These are phyloP conservation scores for Cryptococcus wingfieldii DNA, from an alignment of 1,284 basidiomycete species.

Conservation along the genomic window DNA sequence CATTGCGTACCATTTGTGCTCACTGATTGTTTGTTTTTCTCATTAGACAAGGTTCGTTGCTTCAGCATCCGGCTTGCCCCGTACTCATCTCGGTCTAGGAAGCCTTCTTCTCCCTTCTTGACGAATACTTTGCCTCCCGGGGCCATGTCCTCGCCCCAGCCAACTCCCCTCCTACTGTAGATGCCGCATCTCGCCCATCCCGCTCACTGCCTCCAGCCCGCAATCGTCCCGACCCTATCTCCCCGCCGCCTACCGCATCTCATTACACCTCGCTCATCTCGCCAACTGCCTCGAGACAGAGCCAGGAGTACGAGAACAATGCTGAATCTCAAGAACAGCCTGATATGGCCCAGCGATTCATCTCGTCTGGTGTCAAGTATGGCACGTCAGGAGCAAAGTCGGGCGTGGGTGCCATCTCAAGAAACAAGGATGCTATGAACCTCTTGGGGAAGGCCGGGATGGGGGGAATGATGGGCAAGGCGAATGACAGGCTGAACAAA, in stretches of 20 bases:
- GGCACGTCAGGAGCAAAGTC: constrained; percentile 21
- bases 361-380: constrained; percentile 24
- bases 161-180: background rate
- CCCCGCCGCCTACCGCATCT: constrained; percentile 3
- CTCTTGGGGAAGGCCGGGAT: constrained; percentile 26
- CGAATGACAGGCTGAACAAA: constrained; percentile 16
- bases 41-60: background rate
- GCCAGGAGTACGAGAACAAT: background rate
- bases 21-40: no score
- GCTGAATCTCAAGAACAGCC: constrained; percentile 8
- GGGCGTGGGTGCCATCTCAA: constrained; percentile 21
- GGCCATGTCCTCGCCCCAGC: constrained; percentile 24
- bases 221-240: background rate
- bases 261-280: constrained; percentile 1
- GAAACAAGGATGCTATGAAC: constrained; percentile 29
- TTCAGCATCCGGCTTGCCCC: background rate
- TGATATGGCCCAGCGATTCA: constrained; percentile 26
- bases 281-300: background rate
- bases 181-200: constrained; percentile 1
- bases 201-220: background rate
- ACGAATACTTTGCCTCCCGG: constrained; percentile 46
- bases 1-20: no score
- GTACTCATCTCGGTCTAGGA: constrained; percentile 17
- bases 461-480: constrained; percentile 22
- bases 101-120: constrained; percentile 45